Percentiles rank a stretch among this genome's conserved stretches.
phyloP scores from a whole-genome alignment of 306 rosid species.

The Lathyrus sativus region DNA sequence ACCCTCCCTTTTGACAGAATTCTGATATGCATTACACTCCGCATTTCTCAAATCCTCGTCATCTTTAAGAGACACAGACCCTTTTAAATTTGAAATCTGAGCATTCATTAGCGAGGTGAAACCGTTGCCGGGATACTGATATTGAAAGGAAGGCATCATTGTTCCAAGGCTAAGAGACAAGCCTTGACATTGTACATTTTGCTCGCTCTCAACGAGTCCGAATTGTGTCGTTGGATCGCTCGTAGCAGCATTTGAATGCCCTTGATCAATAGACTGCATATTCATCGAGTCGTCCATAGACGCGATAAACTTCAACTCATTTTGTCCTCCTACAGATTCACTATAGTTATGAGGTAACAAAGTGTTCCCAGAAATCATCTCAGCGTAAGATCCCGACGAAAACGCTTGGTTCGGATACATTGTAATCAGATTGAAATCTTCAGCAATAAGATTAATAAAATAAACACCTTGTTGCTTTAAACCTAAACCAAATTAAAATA shows the following conservation, averaged over 20 bases:
- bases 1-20: constrained; percentile 51
- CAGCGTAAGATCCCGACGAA: constrained; percentile 62
- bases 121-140: constrained; percentile 51
- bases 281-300: constrained; percentile 45
- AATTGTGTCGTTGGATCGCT: constrained; percentile 45
- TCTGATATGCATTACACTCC: constrained; percentile 51
- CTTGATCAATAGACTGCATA: constrained; percentile 44
- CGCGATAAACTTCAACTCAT: constrained; percentile 67
- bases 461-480: constrained; percentile 13
- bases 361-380: constrained; percentile 50
- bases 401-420: constrained; percentile 69
- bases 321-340: constrained; percentile 56
- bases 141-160: constrained; percentile 57
- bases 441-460: constrained; percentile 31
- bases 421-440: constrained; percentile 35
- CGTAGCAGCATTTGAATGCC: constrained; percentile 35
- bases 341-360: constrained; percentile 52
- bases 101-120: constrained; percentile 51
- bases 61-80: constrained; percentile 40
- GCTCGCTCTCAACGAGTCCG: constrained; percentile 48
- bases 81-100: constrained; percentile 43
- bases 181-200: constrained; percentile 66
- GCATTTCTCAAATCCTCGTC: constrained; percentile 41
- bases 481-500: constrained; percentile 30
- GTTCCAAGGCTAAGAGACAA: constrained; percentile 86